These are phyloP conservation scores for Fonsecaea nubica DNA, from an alignment of 2,329 filamentous ascomycete genomes.

Conservation along the genomic window DNA sequence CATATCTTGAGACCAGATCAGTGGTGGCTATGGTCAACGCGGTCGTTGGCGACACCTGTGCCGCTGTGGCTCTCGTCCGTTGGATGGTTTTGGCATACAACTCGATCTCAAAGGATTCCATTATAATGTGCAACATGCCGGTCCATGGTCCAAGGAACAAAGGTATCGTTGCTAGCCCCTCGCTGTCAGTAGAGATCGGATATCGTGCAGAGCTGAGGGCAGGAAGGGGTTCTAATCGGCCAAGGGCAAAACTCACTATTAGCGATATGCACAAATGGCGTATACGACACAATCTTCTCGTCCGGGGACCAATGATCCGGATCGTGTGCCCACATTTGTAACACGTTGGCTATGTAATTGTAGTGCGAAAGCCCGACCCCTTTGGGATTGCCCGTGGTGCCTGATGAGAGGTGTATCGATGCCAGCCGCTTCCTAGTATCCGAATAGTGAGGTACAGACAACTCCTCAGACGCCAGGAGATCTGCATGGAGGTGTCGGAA, in stretches of 20 bases:
- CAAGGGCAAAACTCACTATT: constrained; percentile 52
- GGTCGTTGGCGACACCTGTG: constrained; percentile 82
- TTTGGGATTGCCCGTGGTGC: constrained; percentile 89
- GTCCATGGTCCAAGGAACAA: constrained; percentile 71
- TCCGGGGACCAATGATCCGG: constrained; percentile 51
- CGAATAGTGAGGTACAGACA: constrained; percentile 48
- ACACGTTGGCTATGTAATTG: constrained; percentile 79
- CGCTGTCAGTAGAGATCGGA: not conserved
- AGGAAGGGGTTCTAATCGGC: not conserved
- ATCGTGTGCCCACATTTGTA: constrained; percentile 64
- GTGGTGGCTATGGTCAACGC: constrained; percentile 78
- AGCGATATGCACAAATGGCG: constrained; percentile 93
- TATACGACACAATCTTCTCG: constrained; percentile 76
- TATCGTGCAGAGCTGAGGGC: not conserved
- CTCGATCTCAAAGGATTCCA: constrained; percentile 81
- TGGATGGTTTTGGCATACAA: constrained; percentile 79
- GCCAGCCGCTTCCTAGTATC: constrained; percentile 48
- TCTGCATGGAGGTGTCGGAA: constrained; percentile 39
- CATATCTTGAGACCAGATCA: constrained; percentile 78
- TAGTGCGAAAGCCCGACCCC: constrained; percentile 84
- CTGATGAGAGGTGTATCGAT: constrained; percentile 66
- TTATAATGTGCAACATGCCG: constrained; percentile 71
- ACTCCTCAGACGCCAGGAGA: constrained; percentile 43
- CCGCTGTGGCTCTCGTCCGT: constrained; percentile 73
- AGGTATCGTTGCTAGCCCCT: constrained; percentile 64